A percentile compares a stretch with the other conserved stretches of the same genome.
Evolutionary conservation across 2,329 filamentous ascomycete genomes (phyloP).

Genomic region (Cercospora sp.): DNA sequence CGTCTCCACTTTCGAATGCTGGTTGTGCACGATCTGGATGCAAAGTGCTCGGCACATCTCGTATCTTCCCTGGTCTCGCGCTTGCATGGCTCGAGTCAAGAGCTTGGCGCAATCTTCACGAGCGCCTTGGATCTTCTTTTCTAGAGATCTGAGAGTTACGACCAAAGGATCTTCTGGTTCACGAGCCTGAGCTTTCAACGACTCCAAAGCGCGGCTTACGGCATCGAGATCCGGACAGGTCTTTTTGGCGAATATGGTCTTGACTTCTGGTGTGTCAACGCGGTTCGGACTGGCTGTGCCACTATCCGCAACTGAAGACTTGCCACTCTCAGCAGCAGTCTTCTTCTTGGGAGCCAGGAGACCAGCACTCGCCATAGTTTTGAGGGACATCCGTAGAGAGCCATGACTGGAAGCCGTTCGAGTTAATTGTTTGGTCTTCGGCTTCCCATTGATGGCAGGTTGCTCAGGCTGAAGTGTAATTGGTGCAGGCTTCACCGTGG

Average conservation of each 20-base stretch:
- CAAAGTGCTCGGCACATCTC: constrained; percentile 30
- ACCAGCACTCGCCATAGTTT: neutral
- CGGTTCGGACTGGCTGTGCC: constrained; percentile 12
- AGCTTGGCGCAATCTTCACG: constrained; percentile 22
- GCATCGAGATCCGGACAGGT: constrained; percentile 24
- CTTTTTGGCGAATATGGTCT: constrained; percentile 22
- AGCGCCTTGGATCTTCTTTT: constrained; percentile 20
- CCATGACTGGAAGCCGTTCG: neutral
- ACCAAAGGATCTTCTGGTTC: constrained; percentile 15
- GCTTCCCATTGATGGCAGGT: neutral
- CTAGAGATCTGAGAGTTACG: constrained; percentile 15
- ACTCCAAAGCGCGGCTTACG: constrained; percentile 25
- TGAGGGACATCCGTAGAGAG: constrained; percentile 12
- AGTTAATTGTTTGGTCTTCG: neutral
- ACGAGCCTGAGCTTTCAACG: constrained; percentile 13
- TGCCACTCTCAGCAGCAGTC: neutral
- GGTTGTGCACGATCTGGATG: constrained; percentile 25
- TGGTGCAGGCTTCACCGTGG: neutral
- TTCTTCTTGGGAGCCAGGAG: constrained; percentile 14
- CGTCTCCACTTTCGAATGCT: constrained; percentile 24
- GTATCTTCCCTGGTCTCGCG: constrained; percentile 20
- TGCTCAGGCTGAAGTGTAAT: neutral
- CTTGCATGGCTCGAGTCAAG: constrained; percentile 29
- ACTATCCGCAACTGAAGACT: neutral
- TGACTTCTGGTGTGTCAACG: constrained; percentile 23